Percentiles rank a stretch among this genome's conserved stretches.
Conservation (phyloP, 202 grass and related monocot species). For the Miscanthus sacchariflorus region DNA sequence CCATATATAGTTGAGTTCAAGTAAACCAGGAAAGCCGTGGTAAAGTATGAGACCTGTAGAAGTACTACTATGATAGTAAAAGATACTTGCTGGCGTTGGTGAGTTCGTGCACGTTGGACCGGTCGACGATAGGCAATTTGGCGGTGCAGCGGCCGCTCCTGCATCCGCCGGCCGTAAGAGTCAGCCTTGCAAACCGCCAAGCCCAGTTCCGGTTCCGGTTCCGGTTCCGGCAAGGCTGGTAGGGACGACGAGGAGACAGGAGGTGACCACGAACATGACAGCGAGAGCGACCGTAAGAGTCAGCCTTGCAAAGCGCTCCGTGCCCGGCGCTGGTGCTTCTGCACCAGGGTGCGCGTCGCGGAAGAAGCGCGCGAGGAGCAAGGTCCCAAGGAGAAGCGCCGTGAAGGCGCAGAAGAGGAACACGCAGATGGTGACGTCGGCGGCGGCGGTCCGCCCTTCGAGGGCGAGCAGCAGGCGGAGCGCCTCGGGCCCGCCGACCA, state of each 20-base stretch:
- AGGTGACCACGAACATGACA: background rate
- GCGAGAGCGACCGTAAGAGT: background rate
- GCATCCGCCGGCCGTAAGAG: background rate
- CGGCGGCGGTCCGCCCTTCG: background rate
- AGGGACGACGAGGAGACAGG: slow-evolving; percentile 6
- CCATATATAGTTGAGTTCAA: too few species aligned
- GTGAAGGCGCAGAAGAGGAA: background rate
- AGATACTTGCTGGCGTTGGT: background rate
- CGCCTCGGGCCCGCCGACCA: background rate
- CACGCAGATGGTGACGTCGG: background rate
- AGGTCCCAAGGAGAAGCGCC: background rate
- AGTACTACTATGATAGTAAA: background rate
- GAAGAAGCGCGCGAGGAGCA: slow-evolving; percentile 4
- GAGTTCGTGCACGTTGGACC: too few species aligned
- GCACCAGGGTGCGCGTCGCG: background rate
- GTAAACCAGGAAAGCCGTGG: too few species aligned
- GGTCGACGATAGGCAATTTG: too few species aligned
- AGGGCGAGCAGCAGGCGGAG: background rate
- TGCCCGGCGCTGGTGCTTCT: background rate
- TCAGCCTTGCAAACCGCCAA: background rate
- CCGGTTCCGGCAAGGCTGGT: background rate
- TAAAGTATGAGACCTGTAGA: too few species aligned
- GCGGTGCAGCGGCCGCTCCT: too few species aligned
- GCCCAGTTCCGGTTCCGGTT: background rate
- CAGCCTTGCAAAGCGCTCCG: background rate